Base-by-base conservation (phyloP, 768 basidiomycete genomes). In the Basidioascus undulatus region DNA sequence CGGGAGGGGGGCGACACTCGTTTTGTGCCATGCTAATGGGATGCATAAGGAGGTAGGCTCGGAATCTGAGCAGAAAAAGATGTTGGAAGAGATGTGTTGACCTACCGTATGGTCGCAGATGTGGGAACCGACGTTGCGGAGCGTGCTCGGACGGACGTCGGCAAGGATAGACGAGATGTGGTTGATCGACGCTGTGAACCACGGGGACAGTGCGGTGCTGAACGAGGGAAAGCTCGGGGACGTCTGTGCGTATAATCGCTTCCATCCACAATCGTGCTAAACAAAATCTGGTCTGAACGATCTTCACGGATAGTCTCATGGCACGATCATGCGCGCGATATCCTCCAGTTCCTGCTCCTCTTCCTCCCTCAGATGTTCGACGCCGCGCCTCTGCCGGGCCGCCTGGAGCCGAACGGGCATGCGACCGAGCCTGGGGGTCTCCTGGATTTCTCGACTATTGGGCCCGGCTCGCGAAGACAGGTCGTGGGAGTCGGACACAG, bases 21-120 rank as follows among this genome's bases (percentile, higher is more conserved):
- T 83, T 50, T 61, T 77, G 36, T 67, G 69, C 3, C 82, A 83
- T 54, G 78, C 77, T 4, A 84, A 78, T 56, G 80, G 83, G 2
- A 74, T 84, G 48, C 69, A 69, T 32, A 84, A 83, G 55, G 80
- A 86, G 70, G 81, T 74, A 40, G 37, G 68, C 46, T 32, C 32
- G n/a, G n/a, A n/a, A 12, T 16, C 1, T 27, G 19, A 28, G 23
- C 24, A 37, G 8, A 40, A 12, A 8, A 32, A 28, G 28, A 33
- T 20, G 11, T 20, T 16, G 12, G 9, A 33, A 35, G 18, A 36
- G 24, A 15, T 35, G 41, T 28, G 25, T 26, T 37, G 20, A 33
- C 7, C 27, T 21, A 32, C 11, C 26, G 19, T 15, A 28, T 21
- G 1, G 16, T 16, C 6, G 31, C 48, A 84, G 81, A 75, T 67